phyloP scores from a whole-genome alignment of 805 yeast genomes.

The Metschnikowia lachancei region DNA sequence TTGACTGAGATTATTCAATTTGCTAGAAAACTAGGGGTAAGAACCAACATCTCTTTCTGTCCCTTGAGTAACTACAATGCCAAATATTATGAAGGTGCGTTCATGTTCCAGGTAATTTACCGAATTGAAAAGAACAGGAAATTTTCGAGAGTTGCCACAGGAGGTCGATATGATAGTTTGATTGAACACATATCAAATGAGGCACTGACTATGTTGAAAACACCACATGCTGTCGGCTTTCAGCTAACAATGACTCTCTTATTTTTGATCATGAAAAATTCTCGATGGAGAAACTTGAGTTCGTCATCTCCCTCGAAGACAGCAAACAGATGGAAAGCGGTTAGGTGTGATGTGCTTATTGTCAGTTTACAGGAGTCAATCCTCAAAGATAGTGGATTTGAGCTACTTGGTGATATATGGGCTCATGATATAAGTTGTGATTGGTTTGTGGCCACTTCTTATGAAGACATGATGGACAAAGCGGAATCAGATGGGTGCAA shows the following conservation, averaged over 20 bases:
- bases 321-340: constrained; percentile 32
- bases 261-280: constrained; percentile 36
- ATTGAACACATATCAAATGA: constrained; percentile 61
- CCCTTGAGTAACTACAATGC: constrained; percentile 86
- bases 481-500: constrained; percentile 71
- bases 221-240: constrained; percentile 74
- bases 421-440: constrained; percentile 76
- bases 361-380: constrained; percentile 60
- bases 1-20: constrained; percentile 56
- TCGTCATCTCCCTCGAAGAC: constrained; percentile 40
- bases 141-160: constrained; percentile 68
- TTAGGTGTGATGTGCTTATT: constrained; percentile 82
- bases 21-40: constrained; percentile 58
- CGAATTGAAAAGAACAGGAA: constrained; percentile 53
- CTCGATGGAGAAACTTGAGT: constrained; percentile 10
- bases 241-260: constrained; percentile 57
- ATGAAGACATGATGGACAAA: constrained; percentile 62
- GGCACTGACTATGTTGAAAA: constrained; percentile 24
- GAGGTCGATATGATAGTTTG: constrained; percentile 87
- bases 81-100: constrained; percentile 71
- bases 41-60: constrained; percentile 56
- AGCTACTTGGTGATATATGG: constrained; percentile 69
- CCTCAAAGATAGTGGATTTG: constrained; percentile 60
- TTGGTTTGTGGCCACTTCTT: constrained; percentile 31
- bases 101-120: constrained; percentile 85